These are phyloP conservation scores for Trichosanthes truncata DNA, from an alignment of 306 rosid species.

Conservation along the genomic window DNA sequence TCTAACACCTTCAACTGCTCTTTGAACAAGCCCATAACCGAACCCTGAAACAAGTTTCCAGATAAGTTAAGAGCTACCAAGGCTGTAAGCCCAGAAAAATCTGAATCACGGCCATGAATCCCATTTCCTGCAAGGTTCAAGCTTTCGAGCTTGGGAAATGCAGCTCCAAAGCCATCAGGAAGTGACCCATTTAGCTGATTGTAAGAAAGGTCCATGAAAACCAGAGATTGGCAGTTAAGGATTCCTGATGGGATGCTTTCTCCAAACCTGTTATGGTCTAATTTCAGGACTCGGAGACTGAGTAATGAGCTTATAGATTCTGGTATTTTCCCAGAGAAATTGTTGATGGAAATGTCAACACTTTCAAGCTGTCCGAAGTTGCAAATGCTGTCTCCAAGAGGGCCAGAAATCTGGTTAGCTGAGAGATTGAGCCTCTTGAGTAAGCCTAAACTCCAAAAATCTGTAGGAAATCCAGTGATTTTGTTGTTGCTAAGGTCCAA, in stretches of 20 bases:
- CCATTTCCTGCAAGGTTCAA: conserved; percentile 74
- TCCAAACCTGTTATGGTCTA: conserved; percentile 49
- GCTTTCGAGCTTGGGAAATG: conserved; percentile 61
- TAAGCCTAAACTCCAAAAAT: conserved; percentile 81
- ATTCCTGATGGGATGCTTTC: conserved; percentile 54
- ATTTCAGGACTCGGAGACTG: conserved; percentile 48
- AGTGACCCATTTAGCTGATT: conserved; percentile 66
- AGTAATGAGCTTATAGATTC: conserved; percentile 47
- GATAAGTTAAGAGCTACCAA: conserved; percentile 62
- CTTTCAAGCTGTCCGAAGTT: conserved; percentile 70
- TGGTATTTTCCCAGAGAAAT: conserved; percentile 69
- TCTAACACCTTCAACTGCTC: conserved; percentile 62
- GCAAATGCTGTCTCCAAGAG: conserved; percentile 68
- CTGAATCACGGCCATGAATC: conserved; percentile 42
- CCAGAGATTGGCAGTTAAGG: conserved; percentile 49
- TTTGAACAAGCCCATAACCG: conserved; percentile 51
- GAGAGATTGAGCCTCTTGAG: conserved; percentile 70
- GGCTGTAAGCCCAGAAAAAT: conserved; percentile 53
- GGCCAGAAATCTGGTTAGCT: conserved; percentile 58
- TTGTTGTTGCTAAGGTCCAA: conserved; percentile 84
- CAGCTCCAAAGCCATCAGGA: conserved; percentile 74
- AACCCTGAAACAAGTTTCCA: conserved; percentile 70
- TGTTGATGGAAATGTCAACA: conserved; percentile 65
- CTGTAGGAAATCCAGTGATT: conserved; percentile 66
- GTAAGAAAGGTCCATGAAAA: conserved; percentile 62